These are phyloP conservation scores for Hyaloscypha variabilis DNA, from an alignment of 495 filamentous ascomycete species.

Conservation along the genomic window DNA sequence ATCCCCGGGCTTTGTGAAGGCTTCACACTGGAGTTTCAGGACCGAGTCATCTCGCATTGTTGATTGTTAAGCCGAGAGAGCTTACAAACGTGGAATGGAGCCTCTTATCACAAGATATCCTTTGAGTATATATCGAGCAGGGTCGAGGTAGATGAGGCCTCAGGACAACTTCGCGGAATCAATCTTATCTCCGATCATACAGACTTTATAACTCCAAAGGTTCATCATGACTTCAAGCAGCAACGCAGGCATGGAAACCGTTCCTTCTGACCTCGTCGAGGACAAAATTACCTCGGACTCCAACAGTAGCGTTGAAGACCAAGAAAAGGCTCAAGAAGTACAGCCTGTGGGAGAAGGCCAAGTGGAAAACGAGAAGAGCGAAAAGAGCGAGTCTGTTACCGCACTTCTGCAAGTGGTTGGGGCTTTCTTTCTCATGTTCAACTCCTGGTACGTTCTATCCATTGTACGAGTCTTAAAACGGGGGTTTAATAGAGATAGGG, in stretches of 20 bases:
- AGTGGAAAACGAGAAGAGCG: conserved; percentile 20
- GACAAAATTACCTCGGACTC: background rate
- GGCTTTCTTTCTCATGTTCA: conserved; percentile 59
- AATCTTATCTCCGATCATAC: background rate
- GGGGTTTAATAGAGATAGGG: conserved; percentile 59
- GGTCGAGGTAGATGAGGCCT: background rate
- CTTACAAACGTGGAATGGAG: background rate
- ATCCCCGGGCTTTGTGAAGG: background rate
- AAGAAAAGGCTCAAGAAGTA: conserved; percentile 1
- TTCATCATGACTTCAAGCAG: background rate
- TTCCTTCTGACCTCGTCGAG: background rate
- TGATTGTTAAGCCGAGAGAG: background rate
- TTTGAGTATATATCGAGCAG: background rate
- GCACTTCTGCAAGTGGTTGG: conserved; percentile 59
- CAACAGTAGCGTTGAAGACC: background rate
- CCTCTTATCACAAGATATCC: background rate
- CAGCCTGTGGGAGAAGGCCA: background rate
- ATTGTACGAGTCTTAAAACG: background rate
- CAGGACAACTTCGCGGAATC: background rate
- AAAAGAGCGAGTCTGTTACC: conserved; percentile 37
- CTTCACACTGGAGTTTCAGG: background rate
- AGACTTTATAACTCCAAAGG: background rate
- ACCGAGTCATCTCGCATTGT: background rate
- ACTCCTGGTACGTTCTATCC: conserved; percentile 52
- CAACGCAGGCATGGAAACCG: background rate